Evolutionary conservation across 768 basidiomycete genomes (phyloP).

Genomic region (Rhizopogon roseolus): DNA sequence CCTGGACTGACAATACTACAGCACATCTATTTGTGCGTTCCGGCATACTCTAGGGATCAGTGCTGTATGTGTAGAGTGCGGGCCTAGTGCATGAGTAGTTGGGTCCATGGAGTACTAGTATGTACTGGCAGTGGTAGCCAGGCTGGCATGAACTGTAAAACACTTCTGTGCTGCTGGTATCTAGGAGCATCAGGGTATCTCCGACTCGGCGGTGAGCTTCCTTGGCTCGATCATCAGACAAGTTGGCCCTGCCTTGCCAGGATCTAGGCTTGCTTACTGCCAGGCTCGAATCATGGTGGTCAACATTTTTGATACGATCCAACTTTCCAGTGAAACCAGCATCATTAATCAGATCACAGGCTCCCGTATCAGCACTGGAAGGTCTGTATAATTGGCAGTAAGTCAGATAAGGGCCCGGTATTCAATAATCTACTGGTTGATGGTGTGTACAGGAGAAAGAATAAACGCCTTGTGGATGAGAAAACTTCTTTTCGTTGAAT

Average conservation of each 20-base stretch:
- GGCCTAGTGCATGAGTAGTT: background rate
- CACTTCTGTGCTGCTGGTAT: background rate
- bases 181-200: background rate
- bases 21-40: background rate
- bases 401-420: background rate
- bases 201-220: background rate
- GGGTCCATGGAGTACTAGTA: background rate
- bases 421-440: background rate
- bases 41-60: background rate
- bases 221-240: background rate
- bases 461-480: slow-evolving; percentile 4
- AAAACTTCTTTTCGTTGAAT: slow-evolving; percentile 9
- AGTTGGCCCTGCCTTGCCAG: slow-evolving; percentile 8
- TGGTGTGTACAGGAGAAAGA: slow-evolving; percentile 8
- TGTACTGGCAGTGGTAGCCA: background rate
- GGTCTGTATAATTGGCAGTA: too few relatives aligned
- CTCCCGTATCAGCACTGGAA: slow-evolving; percentile 9
- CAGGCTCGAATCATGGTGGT: slow-evolving; percentile 4
- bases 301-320: background rate
- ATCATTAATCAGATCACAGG: slow-evolving; percentile 8
- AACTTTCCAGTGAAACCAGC: slow-evolving; percentile 6
- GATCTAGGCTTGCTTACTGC: slow-evolving; percentile 8
- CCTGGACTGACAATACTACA: background rate
- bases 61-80: background rate
- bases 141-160: background rate